These are phyloP conservation scores for Kandelia obovata DNA, from an alignment of 345 rosid genomes.

Conservation along the genomic window DNA sequence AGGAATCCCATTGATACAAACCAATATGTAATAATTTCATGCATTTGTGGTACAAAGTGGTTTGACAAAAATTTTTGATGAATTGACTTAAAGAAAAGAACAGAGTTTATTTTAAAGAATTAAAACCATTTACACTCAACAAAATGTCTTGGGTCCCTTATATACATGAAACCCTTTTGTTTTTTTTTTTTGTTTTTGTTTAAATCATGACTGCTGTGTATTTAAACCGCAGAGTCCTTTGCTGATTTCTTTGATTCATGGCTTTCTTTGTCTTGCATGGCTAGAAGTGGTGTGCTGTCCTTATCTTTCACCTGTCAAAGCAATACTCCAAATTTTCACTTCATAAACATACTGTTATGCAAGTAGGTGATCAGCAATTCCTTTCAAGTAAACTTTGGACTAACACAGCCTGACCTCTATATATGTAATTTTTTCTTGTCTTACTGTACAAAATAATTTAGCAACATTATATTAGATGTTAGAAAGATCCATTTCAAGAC, in stretches of 20 bases:
- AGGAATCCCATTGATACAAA: not conserved
- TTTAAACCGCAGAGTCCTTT: slow-evolving; percentile 63
- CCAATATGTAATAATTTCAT: not conserved
- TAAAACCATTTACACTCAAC: slow-evolving; percentile 21
- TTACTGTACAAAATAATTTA: too few species aligned
- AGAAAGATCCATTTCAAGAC: too few species aligned
- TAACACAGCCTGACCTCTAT: too few species aligned
- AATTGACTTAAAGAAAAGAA: not conserved
- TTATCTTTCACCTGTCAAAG: slow-evolving; percentile 67
- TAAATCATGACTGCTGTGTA: not conserved
- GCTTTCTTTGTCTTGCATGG: slow-evolving; percentile 57
- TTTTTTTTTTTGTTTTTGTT: too few species aligned
- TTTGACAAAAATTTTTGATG: not conserved
- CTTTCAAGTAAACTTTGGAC: too few species aligned
- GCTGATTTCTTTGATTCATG: slow-evolving; percentile 65
- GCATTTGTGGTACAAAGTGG: not conserved
- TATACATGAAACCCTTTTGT: not conserved
- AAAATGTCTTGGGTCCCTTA: not conserved
- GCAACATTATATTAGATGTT: too few species aligned
- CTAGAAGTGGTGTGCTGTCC: slow-evolving; percentile 62
- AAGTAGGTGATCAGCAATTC: too few species aligned
- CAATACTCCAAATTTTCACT: not conserved
- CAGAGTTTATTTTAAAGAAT: slow-evolving; percentile 29
- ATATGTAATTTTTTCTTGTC: too few species aligned
- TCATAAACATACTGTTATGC: not conserved